A percentile compares a stretch with the other conserved stretches of the same genome.
Evolutionary conservation across 2,329 filamentous ascomycete species (phyloP).

Genomic region (Myriosclerotinia curreyana): DNA sequence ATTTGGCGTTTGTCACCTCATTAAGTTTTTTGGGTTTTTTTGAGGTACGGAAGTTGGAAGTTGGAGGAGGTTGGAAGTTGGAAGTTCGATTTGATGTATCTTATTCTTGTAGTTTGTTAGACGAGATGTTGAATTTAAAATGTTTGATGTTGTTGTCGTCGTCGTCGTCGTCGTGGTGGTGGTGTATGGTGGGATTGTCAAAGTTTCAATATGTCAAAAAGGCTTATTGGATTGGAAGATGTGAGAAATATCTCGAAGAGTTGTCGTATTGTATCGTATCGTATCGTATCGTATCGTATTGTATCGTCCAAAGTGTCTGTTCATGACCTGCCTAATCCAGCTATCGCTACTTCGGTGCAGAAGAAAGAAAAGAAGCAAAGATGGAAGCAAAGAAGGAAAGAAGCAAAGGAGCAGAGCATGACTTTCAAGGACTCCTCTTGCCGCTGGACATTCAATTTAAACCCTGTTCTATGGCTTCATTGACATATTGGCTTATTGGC

Average conservation of each 20-base stretch:
- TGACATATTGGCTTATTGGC: not conserved
- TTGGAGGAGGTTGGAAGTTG: no score
- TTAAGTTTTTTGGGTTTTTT: slow-evolving; percentile 11
- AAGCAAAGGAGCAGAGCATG: no score
- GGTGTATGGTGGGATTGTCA: slow-evolving; percentile 7
- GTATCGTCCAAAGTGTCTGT: no score
- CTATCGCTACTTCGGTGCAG: slow-evolving; percentile 6
- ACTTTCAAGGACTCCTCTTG: not conserved
- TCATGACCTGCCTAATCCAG: not conserved
- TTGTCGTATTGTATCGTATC: not conserved
- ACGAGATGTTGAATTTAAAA: not conserved
- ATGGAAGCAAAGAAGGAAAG: not conserved
- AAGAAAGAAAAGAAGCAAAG: not conserved
- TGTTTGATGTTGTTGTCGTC: not conserved
- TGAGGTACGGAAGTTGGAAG: not conserved
- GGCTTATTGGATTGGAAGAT: not conserved
- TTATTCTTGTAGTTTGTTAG: not conserved
- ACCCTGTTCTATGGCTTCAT: slow-evolving; percentile 8
- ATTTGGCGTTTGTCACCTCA: slow-evolving; percentile 28
- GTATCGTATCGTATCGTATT: not conserved
- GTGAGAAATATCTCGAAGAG: not conserved
- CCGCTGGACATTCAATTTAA: not conserved
- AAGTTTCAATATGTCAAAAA: not conserved
- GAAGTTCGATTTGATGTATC: not conserved
- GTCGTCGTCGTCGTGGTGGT: no score